Base-by-base conservation (phyloP, 257 asterid species). In the Gentiana macrophylla region DNA sequence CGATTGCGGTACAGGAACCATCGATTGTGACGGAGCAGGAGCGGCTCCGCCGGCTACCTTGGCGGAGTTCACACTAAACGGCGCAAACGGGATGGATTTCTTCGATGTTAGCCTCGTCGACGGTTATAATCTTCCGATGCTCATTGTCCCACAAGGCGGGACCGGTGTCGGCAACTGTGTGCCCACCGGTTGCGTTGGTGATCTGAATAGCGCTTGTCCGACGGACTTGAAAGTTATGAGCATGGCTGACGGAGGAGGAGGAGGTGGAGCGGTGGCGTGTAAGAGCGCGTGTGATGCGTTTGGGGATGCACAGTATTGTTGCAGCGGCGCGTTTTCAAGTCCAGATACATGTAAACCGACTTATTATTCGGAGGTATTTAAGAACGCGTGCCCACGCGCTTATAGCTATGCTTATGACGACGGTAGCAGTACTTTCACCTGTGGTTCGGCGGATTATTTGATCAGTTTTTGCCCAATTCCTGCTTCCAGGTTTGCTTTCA, bases 31-130 rank as follows among this genome's bases (percentile, higher is more conserved):
- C 48, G 95, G 86, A 9, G 66, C 62, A 0, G 92, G 95, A 6
- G 86, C 88, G 0, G 62, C 33, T 2, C 89, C 95, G 1, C 94
- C 95, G 0, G 81, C 84, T 2, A 83, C 90, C 0, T 53, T 86
- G 56, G 95, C 95, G 0, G 95, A 83, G 70, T 86, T 86, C 78
- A 86, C 94, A 0, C 76, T 86, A 8, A 79, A 83, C 46, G 95
- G 95, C 6, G 77, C 86, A 0, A 79, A 59, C 2, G 94, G 88
- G 8, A 70, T 77, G 5, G 94, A 86, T 50, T 86, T 80, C 74
- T 86, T 77, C 8, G 94, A 86, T 74, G 93, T 86, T 55, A 86
- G 95, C 69, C 79, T 86, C 1, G 95, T 83, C 3, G 95, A 86
- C 74, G 95, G 95, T 1, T 85, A 86, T 67, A 86, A 86, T 52